These are phyloP conservation scores for Penicillium cataractarum DNA, from an alignment of 495 filamentous ascomycete genomes.

Conservation along the genomic window DNA sequence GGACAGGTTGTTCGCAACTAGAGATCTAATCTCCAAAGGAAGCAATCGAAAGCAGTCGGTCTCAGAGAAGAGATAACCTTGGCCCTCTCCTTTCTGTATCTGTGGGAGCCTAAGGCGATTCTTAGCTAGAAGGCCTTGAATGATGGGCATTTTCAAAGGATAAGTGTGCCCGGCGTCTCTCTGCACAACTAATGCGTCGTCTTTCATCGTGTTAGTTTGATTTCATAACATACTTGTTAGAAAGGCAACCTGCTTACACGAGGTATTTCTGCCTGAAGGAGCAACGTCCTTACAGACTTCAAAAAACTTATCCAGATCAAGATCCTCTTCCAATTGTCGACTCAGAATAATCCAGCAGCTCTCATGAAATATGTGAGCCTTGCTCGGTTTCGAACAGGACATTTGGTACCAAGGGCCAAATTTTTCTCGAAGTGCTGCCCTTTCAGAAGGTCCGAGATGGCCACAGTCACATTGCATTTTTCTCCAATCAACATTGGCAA, in stretches of 20 bases:
- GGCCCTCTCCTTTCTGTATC: not conserved
- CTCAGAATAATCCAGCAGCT: conserved; percentile 11
- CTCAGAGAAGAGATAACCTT: not conserved
- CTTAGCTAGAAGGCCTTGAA: conserved; percentile 3
- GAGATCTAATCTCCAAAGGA: conserved; percentile 13
- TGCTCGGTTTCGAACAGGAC: not conserved
- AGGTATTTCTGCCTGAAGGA: not conserved
- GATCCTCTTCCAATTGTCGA: conserved; percentile 6
- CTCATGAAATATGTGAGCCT: conserved; percentile 12
- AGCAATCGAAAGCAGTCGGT: conserved; percentile 12
- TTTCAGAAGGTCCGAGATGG: not conserved
- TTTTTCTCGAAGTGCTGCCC: not conserved
- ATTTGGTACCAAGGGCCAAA: conserved; percentile 8
- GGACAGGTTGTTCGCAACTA: conserved; percentile 12
- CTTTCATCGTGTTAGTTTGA: conserved; percentile 1
- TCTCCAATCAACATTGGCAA: conserved; percentile 2
- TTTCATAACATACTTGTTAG: not conserved
- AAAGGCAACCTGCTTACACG: not conserved
- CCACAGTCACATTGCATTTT: not conserved
- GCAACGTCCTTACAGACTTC: conserved; percentile 14
- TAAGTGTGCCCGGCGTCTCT: not conserved
- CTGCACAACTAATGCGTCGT: not conserved
- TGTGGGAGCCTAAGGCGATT: not conserved
- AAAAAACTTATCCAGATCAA: conserved; percentile 14
- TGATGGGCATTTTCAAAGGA: conserved; percentile 4